Base-by-base conservation (phyloP, 1,284 basidiomycete species). In the Takashimella koratensis region DNA sequence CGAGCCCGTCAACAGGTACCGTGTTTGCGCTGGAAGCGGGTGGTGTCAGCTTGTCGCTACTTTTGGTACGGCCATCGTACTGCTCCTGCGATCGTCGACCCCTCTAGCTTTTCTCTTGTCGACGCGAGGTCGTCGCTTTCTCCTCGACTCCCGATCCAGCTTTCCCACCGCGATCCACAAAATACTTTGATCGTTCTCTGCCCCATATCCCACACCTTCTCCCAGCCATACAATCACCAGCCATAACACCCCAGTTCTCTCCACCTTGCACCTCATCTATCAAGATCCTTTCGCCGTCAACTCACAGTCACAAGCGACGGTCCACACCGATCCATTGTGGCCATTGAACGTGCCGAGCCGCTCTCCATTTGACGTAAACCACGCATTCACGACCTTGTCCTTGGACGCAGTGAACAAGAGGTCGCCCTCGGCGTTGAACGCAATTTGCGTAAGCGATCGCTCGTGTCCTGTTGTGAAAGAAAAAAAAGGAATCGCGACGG, bases 281-380 rank as follows among this genome's bases (percentile, higher is more conserved):
- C 16, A 8, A 16, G 8, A 16, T 8, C 16, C 30, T 36, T 36
- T 36, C 16, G 30, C 8, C 30, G 30, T 36, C 11, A 5, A 83
- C 90, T 78, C 76, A 96, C 91, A 85, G 79, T 99, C 95, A 54
- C 92, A 85, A 75, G 96, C 94, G 63, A 96, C 84, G 54, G 90
- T 93, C 95, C 96, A 98, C 30, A 99, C 90, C 2, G 90, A 84
- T 63, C 95, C 95, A 71, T 98, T 98, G 78, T 98, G 87, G 43
- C 93, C 96, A 52, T 92, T 86, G 75, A 97, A 98, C 53, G 96
- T 98, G 46, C 95, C 96, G 67, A 98, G 78, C 56, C 96, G 82
- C 80, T 98, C 95, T 62, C 96, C 96, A 71, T 99, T 99, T 70
- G 96, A 91, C n/a, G 94, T 88, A 78, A 86, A 98, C 93, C 94